phyloP scores from a whole-genome alignment of 169 alveolate species.

The Plasmodium inui region DNA sequence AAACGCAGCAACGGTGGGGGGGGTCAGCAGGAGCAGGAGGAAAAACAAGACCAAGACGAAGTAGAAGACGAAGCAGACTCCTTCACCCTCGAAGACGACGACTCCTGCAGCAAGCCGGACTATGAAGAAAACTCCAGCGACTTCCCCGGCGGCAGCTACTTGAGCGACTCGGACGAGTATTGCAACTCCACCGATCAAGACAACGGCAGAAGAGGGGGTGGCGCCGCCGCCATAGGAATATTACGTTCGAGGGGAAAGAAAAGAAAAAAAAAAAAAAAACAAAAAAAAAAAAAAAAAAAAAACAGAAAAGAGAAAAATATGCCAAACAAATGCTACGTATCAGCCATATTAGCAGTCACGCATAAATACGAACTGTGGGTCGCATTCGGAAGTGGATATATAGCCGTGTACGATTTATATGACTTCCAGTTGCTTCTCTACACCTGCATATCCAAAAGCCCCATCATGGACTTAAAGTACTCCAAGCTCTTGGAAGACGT shows the following conservation, averaged over 20 bases:
- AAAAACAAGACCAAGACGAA: background rate
- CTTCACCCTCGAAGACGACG: background rate
- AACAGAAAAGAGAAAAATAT: background rate
- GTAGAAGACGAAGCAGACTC: background rate
- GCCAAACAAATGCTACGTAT: constrained; percentile 47
- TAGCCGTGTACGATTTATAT: constrained; percentile 71
- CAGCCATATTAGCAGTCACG: constrained; percentile 69
- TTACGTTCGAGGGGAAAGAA: background rate
- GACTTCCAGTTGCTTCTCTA: constrained; percentile 68
- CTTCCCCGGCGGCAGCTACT: background rate
- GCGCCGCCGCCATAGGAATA: background rate
- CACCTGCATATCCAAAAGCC: constrained; percentile 64
- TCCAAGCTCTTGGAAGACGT: constrained; percentile 71
- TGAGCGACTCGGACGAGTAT: constrained; percentile 19
- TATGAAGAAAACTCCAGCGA: constrained; percentile 5
- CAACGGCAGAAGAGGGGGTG: background rate
- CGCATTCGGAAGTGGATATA: constrained; percentile 73
- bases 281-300: background rate
- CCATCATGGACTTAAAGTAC: constrained; percentile 74
- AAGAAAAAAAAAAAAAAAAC: background rate
- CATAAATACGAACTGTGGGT: constrained; percentile 75
- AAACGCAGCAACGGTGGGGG: background rate
- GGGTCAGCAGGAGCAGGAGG: background rate
- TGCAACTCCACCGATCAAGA: background rate
- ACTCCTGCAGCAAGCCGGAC: background rate